These are phyloP conservation scores for Podospora didyma DNA, from an alignment of 495 filamentous ascomycete species.

Conservation along the genomic window DNA sequence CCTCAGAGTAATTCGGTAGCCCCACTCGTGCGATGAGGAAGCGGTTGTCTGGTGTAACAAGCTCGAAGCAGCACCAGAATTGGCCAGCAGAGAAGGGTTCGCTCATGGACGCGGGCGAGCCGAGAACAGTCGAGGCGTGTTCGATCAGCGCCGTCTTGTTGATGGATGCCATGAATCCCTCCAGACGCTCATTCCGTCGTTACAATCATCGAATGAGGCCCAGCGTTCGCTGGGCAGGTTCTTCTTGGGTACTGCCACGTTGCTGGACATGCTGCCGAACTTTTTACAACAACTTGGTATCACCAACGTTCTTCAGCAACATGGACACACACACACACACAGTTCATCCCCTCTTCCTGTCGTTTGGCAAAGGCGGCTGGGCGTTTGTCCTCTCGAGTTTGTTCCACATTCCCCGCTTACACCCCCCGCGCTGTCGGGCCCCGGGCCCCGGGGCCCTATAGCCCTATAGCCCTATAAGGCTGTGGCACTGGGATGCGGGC, in stretches of 20 bases:
- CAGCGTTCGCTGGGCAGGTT: slow-evolving; percentile 21
- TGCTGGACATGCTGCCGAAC: no score
- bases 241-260: background rate
- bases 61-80: slow-evolving; percentile 30
- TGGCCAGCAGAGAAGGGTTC: slow-evolving; percentile 31
- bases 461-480: no score
- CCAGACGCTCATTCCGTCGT: slow-evolving; percentile 27
- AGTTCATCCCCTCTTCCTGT: no score
- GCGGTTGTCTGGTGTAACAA: slow-evolving; percentile 15
- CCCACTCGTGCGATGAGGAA: slow-evolving; percentile 23
- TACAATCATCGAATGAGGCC: slow-evolving; percentile 26
- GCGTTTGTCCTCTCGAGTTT: no score
- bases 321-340: no score
- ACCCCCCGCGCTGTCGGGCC: no score
- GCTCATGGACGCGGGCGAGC: slow-evolving; percentile 17
- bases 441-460: no score
- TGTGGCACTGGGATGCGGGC: no score
- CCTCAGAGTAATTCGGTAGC: slow-evolving; percentile 24
- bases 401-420: no score
- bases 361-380: no score
- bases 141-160: slow-evolving; percentile 18
- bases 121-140: slow-evolving; percentile 16
- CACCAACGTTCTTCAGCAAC: no score
- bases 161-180: slow-evolving; percentile 20
- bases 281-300: no score